These are phyloP conservation scores for Metschnikowia picachoensis DNA, from an alignment of 805 yeast species.

Conservation along the genomic window DNA sequence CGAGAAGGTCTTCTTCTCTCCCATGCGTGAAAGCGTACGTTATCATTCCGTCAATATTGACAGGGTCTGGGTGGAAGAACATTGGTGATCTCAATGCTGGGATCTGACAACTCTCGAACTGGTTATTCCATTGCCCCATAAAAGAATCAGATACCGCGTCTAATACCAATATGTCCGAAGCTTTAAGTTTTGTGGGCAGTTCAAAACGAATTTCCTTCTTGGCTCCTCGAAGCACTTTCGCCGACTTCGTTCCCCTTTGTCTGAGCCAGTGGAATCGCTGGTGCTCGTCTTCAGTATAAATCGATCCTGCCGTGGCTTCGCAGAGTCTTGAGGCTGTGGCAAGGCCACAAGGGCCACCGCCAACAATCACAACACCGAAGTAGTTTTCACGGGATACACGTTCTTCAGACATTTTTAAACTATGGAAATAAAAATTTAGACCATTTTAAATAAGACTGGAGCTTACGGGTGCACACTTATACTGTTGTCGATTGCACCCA, in stretches of 20 bases:
- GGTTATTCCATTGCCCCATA: conserved; percentile 43
- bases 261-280: conserved; percentile 45
- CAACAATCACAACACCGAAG: conserved; percentile 38
- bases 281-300: conserved; percentile 45
- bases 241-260: conserved; percentile 29
- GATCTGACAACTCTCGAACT: conserved; percentile 39
- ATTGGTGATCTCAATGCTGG: conserved; percentile 44
- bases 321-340: conserved; percentile 41
- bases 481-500: conserved; percentile 11
- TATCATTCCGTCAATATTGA: conserved; percentile 41
- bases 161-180: conserved; percentile 33
- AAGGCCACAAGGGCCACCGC: conserved; percentile 46
- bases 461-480: not conserved
- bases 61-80: conserved; percentile 47
- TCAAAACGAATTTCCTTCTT: conserved; percentile 13
- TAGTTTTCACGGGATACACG: conserved; percentile 18
- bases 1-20: conserved; percentile 36
- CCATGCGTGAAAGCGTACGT: conserved; percentile 32
- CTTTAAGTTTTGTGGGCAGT: conserved; percentile 10
- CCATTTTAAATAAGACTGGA: too few species aligned
- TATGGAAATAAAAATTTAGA: not conserved
- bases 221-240: conserved; percentile 12
- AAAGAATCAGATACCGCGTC: conserved; percentile 32
- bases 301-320: conserved; percentile 40
- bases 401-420: not conserved